phyloP scores from a whole-genome alignment of 176 grass and related monocot species.

The Eremochloa ophiuroides region DNA sequence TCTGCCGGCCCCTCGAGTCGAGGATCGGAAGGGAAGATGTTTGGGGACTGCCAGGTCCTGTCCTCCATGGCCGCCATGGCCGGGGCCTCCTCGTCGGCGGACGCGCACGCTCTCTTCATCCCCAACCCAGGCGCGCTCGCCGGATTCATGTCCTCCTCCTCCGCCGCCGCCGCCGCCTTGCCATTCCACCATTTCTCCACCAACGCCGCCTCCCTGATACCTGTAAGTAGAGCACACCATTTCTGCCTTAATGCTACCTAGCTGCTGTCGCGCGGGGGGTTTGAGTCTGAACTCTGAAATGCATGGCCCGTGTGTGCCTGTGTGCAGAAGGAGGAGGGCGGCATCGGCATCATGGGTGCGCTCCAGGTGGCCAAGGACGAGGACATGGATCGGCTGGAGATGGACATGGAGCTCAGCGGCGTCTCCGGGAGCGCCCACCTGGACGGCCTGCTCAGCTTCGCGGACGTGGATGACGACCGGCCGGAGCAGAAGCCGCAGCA shows the following conservation, averaged over 20 bases:
- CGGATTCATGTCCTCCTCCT: slow-evolving; percentile 53
- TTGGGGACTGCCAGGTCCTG: slow-evolving; percentile 95
- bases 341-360: slow-evolving; percentile 28
- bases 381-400: slow-evolving; percentile 51
- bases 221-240: slow-evolving; percentile 13
- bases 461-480: slow-evolving; percentile 62
- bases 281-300: neutral
- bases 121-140: slow-evolving; percentile 56
- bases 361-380: slow-evolving; percentile 69
- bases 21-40: slow-evolving; percentile 40
- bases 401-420: slow-evolving; percentile 62
- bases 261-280: neutral
- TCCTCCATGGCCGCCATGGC: slow-evolving; percentile 62
- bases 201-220: slow-evolving; percentile 22
- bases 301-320: neutral
- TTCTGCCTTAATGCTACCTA: neutral
- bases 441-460: slow-evolving; percentile 74
- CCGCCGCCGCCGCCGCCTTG: slow-evolving; percentile 46
- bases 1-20: neutral
- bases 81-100: slow-evolving; percentile 38
- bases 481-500: slow-evolving; percentile 48
- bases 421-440: slow-evolving; percentile 78
- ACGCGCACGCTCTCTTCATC: slow-evolving; percentile 74
- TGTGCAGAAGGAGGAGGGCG: slow-evolving; percentile 65
- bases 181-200: slow-evolving; percentile 64